phyloP scores from a whole-genome alignment of 106 monocot genomes.

The Agapanthus africanus region DNA sequence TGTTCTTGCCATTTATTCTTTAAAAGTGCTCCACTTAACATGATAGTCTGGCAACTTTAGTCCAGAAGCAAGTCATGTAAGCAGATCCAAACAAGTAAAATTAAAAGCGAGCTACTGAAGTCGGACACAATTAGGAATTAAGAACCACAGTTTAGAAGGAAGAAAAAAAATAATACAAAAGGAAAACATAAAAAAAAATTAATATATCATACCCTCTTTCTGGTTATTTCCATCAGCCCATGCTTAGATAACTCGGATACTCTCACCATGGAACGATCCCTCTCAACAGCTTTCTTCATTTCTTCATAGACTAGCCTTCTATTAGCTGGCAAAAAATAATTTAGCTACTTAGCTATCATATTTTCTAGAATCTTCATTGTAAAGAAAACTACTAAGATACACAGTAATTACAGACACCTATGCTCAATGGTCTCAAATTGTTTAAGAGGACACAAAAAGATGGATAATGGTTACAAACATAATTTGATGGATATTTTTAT shows the following conservation, averaged over 20 bases:
- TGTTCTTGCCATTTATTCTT: not conserved
- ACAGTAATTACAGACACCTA: not conserved
- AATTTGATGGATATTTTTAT: not conserved
- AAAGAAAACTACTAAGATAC: not conserved
- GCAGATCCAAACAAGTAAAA: too few relatives aligned
- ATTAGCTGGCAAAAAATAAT: constrained; percentile 57
- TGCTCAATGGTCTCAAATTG: not conserved
- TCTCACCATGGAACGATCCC: constrained; percentile 75
- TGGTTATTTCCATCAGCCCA: constrained; percentile 96
- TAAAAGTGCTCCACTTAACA: not conserved
- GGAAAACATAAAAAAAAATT: constrained; percentile 9
- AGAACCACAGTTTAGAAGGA: not conserved
- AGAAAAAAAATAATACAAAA: not conserved
- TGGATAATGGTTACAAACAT: not conserved
- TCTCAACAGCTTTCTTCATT: constrained; percentile 78
- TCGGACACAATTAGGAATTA: too few relatives aligned
- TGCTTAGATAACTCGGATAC: constrained; percentile 86
- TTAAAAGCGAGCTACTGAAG: too few relatives aligned
- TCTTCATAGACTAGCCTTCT: constrained; percentile 86
- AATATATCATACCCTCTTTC: constrained; percentile 86
- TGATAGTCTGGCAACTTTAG: too few relatives aligned
- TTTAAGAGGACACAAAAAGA: not conserved
- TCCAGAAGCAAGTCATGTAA: too few relatives aligned
- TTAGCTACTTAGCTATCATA: too few relatives aligned
- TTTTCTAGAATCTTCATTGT: not conserved